Evolutionary conservation across 108 stramenopile genomes (phyloP).

Genomic region (Epithemia pelagica): DNA sequence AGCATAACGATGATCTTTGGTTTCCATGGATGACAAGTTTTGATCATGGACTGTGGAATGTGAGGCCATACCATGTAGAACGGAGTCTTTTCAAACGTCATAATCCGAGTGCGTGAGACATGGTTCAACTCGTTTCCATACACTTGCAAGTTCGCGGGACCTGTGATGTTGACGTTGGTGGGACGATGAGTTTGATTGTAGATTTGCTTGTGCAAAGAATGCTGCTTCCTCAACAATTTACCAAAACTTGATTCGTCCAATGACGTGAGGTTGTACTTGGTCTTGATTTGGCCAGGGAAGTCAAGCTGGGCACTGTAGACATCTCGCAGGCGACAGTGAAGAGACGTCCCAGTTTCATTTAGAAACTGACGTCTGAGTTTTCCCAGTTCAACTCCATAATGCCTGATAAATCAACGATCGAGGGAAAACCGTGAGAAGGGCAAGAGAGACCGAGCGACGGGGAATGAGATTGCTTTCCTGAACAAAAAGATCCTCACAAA

Average conservation of each 20-base stretch:
- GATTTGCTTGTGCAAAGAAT: not conserved
- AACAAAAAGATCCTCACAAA: too few species aligned
- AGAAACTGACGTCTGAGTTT: not conserved
- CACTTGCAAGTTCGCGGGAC: too few species aligned
- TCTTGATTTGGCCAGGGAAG: not conserved
- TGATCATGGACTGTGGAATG: slow-evolving; percentile 7
- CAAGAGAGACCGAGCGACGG: too few species aligned
- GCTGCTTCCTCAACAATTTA: not conserved
- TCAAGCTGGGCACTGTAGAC: not conserved
- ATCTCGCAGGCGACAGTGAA: not conserved
- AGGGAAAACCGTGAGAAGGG: too few species aligned
- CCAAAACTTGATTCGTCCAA: too few species aligned
- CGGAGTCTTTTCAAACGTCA: slow-evolving; percentile 29
- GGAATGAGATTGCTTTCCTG: too few species aligned
- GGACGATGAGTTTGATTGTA: not conserved
- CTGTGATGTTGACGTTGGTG: too few species aligned
- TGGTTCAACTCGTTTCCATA: too few species aligned
- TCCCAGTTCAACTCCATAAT: not conserved
- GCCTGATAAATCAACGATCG: too few species aligned
- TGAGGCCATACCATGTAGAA: slow-evolving; percentile 14
- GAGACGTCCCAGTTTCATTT: not conserved
- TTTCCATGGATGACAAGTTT: not conserved
- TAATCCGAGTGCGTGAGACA: too few species aligned
- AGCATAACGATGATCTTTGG: slow-evolving; percentile 73
- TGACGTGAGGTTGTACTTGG: not conserved